These are phyloP conservation scores for Platanus orientalis DNA, from an alignment of 164 flowering plant species.

Conservation along the genomic window DNA sequence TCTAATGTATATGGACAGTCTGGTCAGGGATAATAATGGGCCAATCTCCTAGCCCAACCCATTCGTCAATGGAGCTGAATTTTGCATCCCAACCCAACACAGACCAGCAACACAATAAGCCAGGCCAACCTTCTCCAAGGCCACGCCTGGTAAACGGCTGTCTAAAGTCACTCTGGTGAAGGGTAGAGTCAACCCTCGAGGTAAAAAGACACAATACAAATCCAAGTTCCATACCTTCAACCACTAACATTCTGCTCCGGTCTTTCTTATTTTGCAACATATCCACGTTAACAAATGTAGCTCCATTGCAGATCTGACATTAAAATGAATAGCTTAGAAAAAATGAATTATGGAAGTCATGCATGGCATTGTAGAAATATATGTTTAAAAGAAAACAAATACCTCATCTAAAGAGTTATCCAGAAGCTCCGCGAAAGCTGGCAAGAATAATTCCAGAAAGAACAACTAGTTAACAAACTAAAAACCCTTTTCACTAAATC, in stretches of 20 bases:
- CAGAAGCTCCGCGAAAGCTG: slow-evolving; percentile 97
- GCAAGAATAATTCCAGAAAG: neutral
- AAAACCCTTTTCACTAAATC: too few relatives aligned
- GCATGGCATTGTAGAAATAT: too few relatives aligned
- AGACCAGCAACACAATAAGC: neutral
- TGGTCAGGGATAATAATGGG: too few relatives aligned
- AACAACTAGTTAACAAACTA: neutral
- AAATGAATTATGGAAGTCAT: too few relatives aligned
- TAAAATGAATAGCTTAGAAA: neutral
- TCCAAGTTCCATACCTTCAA: slow-evolving; percentile 62
- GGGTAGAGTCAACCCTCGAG: neutral
- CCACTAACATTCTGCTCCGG: slow-evolving; percentile 58
- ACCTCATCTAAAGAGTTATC: slow-evolving; percentile 99
- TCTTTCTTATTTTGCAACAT: slow-evolving; percentile 62
- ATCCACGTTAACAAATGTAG: slow-evolving; percentile 70
- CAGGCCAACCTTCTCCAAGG: neutral
- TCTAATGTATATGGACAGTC: too few relatives aligned
- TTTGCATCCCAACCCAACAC: too few relatives aligned
- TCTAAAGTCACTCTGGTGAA: neutral
- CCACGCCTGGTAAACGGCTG: neutral
- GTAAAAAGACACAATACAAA: neutral
- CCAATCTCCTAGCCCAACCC: too few relatives aligned
- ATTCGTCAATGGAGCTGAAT: too few relatives aligned
- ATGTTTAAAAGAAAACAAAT: neutral
- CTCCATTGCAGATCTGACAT: slow-evolving; percentile 69